These are phyloP conservation scores for Colletotrichum coccodes DNA, from an alignment of 2,329 filamentous ascomycete species.

Conservation along the genomic window DNA sequence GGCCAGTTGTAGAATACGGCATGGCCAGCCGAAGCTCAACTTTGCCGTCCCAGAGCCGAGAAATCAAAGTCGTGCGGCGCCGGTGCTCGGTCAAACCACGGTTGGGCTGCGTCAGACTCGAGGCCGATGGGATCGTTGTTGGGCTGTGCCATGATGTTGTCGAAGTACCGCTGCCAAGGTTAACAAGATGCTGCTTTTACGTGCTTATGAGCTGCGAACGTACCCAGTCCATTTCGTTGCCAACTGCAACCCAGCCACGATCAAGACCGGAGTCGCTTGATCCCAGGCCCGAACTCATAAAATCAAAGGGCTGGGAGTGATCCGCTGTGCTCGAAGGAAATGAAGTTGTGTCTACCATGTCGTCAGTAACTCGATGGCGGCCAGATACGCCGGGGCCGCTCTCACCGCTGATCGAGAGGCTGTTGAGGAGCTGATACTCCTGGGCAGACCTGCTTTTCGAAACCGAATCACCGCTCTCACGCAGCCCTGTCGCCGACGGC, in stretches of 20 bases:
- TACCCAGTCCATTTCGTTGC: constrained; percentile 51
- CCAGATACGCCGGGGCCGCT: not conserved
- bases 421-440: constrained; percentile 36
- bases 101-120: constrained; percentile 3
- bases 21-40: constrained; percentile 6
- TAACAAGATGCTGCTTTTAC: not conserved
- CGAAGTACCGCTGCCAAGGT: constrained; percentile 29
- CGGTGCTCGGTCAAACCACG: constrained; percentile 24
- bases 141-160: constrained; percentile 29
- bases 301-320: constrained; percentile 21
- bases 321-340: not conserved
- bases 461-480: constrained; percentile 23
- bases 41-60: constrained; percentile 8
- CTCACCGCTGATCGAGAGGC: constrained; percentile 28
- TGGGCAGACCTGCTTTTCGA: constrained; percentile 34
- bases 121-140: constrained; percentile 21
- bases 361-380: not conserved
- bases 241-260: constrained; percentile 46
- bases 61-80: constrained; percentile 16
- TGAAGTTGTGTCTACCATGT: not conserved
- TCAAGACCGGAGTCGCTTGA: constrained; percentile 42
- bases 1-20: constrained; percentile 1
- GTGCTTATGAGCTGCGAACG: constrained; percentile 18
- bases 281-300: constrained; percentile 32
- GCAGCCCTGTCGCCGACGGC: constrained; percentile 29